These are phyloP conservation scores for Fusarium succisae DNA, from an alignment of 2,329 filamentous ascomycete species.

Conservation along the genomic window DNA sequence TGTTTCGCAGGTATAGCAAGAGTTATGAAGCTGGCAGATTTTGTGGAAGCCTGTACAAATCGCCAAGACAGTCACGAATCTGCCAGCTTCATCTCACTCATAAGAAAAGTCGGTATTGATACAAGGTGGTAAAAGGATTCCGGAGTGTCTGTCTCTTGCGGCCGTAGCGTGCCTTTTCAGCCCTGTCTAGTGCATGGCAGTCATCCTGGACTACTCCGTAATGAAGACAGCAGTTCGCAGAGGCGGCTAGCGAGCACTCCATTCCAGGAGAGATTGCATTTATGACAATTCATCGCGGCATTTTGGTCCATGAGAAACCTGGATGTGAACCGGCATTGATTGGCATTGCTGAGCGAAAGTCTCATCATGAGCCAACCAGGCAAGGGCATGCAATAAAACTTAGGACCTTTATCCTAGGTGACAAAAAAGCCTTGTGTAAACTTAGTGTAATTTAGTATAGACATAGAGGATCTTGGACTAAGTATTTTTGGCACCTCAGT, in stretches of 20 bases:
- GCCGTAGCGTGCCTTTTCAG: constrained; percentile 23
- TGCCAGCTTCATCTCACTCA: not conserved
- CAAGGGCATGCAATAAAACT: too few species aligned
- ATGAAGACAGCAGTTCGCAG: constrained; percentile 10
- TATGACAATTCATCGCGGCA: constrained; percentile 6
- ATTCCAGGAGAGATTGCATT: constrained; percentile 7
- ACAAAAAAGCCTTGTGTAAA: too few species aligned
- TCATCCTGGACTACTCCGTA: not conserved
- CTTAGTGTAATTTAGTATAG: too few species aligned
- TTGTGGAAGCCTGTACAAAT: not conserved
- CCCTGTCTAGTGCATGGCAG: constrained; percentile 31
- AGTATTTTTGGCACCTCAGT: too few species aligned
- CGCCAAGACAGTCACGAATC: not conserved
- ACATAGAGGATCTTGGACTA: too few species aligned
- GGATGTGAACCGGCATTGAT: not conserved
- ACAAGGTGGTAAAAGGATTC: not conserved
- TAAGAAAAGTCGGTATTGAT: not conserved
- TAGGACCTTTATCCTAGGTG: too few species aligned
- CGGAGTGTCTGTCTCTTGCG: not conserved
- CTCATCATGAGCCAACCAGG: not conserved
- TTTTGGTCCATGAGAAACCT: not conserved
- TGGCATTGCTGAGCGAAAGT: not conserved
- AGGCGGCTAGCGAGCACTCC: constrained; percentile 7
- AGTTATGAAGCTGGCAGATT: too few species aligned
- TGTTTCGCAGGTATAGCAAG: not conserved